Conservation (phyloP, 169 alveolate species). For the Plasmodium blacklocki region DNA sequence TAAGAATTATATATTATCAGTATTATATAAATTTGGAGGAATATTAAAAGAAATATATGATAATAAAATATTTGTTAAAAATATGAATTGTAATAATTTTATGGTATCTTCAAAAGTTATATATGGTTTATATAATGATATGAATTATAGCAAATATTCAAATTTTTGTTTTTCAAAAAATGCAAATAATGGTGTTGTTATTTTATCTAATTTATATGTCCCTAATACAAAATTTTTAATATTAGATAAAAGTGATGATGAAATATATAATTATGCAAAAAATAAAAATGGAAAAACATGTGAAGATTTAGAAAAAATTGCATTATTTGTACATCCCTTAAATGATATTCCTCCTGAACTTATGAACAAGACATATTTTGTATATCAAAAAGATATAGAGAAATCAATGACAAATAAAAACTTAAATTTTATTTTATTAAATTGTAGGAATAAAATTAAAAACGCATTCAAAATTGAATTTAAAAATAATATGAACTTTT, state of each 20-base stretch:
- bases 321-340: conserved; percentile 37
- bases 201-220: conserved; percentile 6
- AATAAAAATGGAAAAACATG: conserved; percentile 45
- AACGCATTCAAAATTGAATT: conserved; percentile 70
- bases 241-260: conserved; percentile 43
- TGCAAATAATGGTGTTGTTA: conserved; percentile 23
- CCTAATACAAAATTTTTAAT: conserved; percentile 41
- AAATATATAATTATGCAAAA: conserved; percentile 31
- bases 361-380: conserved; percentile 10
- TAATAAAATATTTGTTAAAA: background rate
- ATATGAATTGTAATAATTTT: background rate
- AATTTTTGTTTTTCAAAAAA: conserved; percentile 34
- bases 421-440: conserved; percentile 26
- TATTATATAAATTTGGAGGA: background rate
- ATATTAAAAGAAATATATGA: background rate
- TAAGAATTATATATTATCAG: background rate
- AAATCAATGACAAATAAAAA: background rate
- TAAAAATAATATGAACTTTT: conserved; percentile 30
- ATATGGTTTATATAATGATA: conserved; percentile 59
- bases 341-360: background rate
- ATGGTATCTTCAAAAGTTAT: conserved; percentile 53
- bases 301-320: conserved; percentile 40
- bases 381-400: conserved; percentile 38
- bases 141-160: conserved; percentile 11
- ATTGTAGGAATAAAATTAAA: conserved; percentile 38